Base-by-base conservation (phyloP, 768 basidiomycete genomes). In the Sutorius australiensis region DNA sequence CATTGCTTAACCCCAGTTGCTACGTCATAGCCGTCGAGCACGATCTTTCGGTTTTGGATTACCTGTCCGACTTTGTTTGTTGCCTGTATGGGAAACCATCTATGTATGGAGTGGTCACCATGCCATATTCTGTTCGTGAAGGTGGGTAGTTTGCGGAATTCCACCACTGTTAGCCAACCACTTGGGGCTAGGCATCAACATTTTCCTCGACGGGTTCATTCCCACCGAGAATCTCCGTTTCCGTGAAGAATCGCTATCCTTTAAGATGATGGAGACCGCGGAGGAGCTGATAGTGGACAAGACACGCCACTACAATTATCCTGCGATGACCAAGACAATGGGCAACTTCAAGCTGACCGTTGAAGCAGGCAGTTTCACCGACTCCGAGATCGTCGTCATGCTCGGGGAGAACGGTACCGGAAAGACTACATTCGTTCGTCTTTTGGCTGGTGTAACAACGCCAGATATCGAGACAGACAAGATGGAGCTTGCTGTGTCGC, bases 371-470 rank as follows among this genome's bases (percentile, higher is more conserved):
- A 81, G 81, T 32, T 99, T 98, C 75, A 95, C 95, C n/a, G 95
- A 98, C 67, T 98, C 95, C 2, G 97, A 99, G 70, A 99, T 99
- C 70, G 92, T 99, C 62, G 97, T 99, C 70, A 91, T 99, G 87
- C 77, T 99, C 32, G 97, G 97, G 56, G 97, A 99, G 80, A 99
- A 99, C 72, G 97, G 97, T 46, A 99, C 93, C 3, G 95, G 97
- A 36, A 99, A 99, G 79, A 98, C 97, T 40, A 99, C 97, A 1
- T 92, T 99, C 69, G 93, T 99, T 51, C 90, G 95, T 56, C 75
- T 99, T 50, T 80, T 99, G 47, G 93, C 94, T 1, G 97, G 97
- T 36, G 95, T 97, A 61, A 83, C 79, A 17, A 50, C 55, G 2
- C 95, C 95, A 6, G 97, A 99, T 73, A 67, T 77, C 42, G 87